A percentile compares a stretch with the other conserved stretches of the same genome.
Evolutionary conservation across 1,284 basidiomycete genomes (phyloP).

Genomic region (Gymnopus androsaceus): DNA sequence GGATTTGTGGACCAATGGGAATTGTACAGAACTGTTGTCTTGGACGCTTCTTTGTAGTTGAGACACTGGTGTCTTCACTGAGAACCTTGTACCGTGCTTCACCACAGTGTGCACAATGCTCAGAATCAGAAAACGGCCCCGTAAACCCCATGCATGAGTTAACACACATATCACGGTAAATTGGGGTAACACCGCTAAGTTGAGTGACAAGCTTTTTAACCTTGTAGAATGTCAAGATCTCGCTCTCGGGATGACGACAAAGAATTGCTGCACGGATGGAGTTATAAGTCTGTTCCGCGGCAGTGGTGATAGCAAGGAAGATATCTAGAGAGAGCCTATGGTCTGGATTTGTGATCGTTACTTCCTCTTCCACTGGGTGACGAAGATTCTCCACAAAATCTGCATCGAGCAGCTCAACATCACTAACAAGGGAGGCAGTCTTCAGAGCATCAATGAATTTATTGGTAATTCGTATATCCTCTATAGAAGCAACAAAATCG

Average conservation of each 20-base stretch:
- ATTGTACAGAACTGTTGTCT: conserved; percentile 26
- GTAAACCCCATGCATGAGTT: not conserved
- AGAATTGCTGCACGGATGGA: not conserved
- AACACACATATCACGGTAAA: conserved; percentile 2
- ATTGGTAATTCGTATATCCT: conserved; percentile 5
- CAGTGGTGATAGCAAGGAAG: conserved; percentile 7
- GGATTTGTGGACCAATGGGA: conserved; percentile 22
- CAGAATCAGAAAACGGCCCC: not conserved
- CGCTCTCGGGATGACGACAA: not conserved
- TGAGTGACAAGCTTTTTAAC: not conserved
- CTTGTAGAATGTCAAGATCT: not conserved
- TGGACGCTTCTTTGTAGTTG: conserved; percentile 21
- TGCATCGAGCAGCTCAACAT: not conserved
- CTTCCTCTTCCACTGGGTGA: not conserved
- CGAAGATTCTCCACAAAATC: not conserved
- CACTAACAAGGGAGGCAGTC: not conserved
- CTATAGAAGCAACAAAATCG: conserved; percentile 7
- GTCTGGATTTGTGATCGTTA: not conserved
- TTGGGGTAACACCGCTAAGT: not conserved
- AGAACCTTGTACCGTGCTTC: not conserved
- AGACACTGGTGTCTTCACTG: no score
- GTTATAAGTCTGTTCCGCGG: conserved; percentile 8
- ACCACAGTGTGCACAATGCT: not conserved
- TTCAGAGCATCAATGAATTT: conserved; percentile 8
- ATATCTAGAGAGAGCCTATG: conserved; percentile 11